Evolutionary conservation across 495 filamentous ascomycete species (phyloP), one percentile per base, ranked within the genome.

Genomic region (Chaetomium fimeti): DNA sequence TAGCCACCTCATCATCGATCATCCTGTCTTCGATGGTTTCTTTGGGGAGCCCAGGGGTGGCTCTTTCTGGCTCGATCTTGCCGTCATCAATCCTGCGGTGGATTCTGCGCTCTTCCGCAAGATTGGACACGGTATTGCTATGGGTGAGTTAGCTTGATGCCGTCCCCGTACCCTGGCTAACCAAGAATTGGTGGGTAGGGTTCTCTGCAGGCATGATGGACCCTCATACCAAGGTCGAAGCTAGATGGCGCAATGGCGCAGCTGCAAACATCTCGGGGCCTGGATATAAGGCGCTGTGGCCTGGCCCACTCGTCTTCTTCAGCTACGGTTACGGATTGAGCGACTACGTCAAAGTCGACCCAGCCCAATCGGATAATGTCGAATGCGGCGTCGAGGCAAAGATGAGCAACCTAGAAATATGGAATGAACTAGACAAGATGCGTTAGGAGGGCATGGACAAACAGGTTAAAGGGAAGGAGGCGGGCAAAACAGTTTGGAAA

Each of bases 261-360:
- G 2, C 36, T 5, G 1, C 0, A 24, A n/a, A 43, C 36, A 13
- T 20, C 22, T 13, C 22, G 0, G 9, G 16, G 16, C 20, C 24
- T 3, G 36, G 60, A 12, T 16, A 38, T 16, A 16, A 4, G 8
- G 0, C 20, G 5, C 36, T 11, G 3, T 62, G 48, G 49, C 36
- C 49, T 2, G 60, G 60, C 6, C 60, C 60, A 0, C 11, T 62
- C 11, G 12, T 62, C 38, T 53, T 55, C 16, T 62, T 62, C 18
- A 28, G 18, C 1, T 62, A 62, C 49, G 60, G 60, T 18, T 62
- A 62, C 60, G 49, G 43, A 38, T 12, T 62, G 15, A 55, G 36
- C 60, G 40, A 54, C 49, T 62, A 62, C 29, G 24, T 62, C 49
- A 62, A 62, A 22, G 36, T 62, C n/a, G 13, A 45, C 25, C 49